phyloP scores from a whole-genome alignment of 164 flowering plant genomes.

The Chimonanthus praecox region DNA sequence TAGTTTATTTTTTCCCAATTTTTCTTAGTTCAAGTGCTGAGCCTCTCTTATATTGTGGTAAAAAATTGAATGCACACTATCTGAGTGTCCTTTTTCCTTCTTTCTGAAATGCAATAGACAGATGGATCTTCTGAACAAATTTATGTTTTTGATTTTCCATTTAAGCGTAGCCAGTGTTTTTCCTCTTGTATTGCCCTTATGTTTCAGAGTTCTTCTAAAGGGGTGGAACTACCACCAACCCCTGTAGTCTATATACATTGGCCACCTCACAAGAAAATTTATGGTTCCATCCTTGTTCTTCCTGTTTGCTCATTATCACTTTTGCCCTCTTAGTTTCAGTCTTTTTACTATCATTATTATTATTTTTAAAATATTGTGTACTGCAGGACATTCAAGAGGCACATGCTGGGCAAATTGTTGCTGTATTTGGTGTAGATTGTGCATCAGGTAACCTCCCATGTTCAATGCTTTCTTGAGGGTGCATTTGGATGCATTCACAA shows the following conservation, averaged over 20 bases:
- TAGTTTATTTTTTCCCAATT: conserved; percentile 16
- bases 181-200: too few relatives aligned
- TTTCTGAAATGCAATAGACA: too few relatives aligned
- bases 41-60: too few relatives aligned
- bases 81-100: too few relatives aligned
- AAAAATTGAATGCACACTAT: too few relatives aligned
- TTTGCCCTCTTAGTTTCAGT: neutral
- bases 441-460: conserved; percentile 67
- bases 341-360: neutral
- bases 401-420: conserved; percentile 99
- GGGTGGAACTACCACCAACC: too few relatives aligned
- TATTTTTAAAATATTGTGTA: neutral
- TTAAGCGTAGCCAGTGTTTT: too few relatives aligned
- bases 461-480: neutral
- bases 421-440: conserved; percentile 99
- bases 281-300: neutral
- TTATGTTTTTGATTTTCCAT: too few relatives aligned
- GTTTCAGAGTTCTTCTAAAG: too few relatives aligned
- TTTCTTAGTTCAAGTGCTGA: too few relatives aligned
- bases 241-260: too few relatives aligned
- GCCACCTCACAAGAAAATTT: neutral
- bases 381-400: conserved; percentile 95
- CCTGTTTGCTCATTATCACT: neutral
- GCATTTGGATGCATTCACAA: neutral
- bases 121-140: too few relatives aligned